Conservation (phyloP, 2,329 filamentous ascomycete species). For the Cryphonectria carpinicola region DNA sequence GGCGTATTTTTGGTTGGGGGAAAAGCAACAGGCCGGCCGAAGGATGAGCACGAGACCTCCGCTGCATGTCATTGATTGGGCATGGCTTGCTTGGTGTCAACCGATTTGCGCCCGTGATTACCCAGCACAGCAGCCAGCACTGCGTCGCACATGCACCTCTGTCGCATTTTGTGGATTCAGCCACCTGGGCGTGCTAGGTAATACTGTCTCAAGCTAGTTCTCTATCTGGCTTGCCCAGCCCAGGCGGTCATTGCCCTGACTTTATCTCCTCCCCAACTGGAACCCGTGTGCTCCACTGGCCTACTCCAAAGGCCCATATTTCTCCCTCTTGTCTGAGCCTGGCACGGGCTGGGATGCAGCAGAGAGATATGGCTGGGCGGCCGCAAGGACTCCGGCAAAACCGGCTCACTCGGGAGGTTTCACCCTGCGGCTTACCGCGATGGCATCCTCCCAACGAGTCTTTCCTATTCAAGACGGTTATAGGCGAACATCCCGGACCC, state of each 20-base stretch:
- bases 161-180: slow-evolving; percentile 19
- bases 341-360: slow-evolving; percentile 10
- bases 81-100: slow-evolving; percentile 4
- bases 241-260: not conserved
- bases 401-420: slow-evolving; percentile 21
- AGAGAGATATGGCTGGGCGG: slow-evolving; percentile 16
- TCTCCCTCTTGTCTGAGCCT: slow-evolving; percentile 1
- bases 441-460: slow-evolving; percentile 15
- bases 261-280: slow-evolving; percentile 7
- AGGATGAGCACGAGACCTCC: slow-evolving; percentile 21
- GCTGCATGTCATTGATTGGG: slow-evolving; percentile 8
- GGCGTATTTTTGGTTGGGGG: not conserved
- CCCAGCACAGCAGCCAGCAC: slow-evolving; percentile 12
- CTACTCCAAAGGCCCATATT: slow-evolving; percentile 12
- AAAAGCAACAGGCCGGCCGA: not conserved
- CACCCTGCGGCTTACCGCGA: slow-evolving; percentile 21
- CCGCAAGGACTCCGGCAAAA: slow-evolving; percentile 4
- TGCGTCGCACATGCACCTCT: slow-evolving; percentile 15
- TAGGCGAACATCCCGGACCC: slow-evolving; percentile 20
- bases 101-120: slow-evolving; percentile 9
- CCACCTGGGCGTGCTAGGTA: not conserved
- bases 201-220: slow-evolving; percentile 16
- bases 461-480: slow-evolving; percentile 17
- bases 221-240: slow-evolving; percentile 16
- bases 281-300: slow-evolving; percentile 11